Evolutionary conservation across 2,329 filamentous ascomycete genomes (phyloP).

Genomic region (Microdochium nivale): DNA sequence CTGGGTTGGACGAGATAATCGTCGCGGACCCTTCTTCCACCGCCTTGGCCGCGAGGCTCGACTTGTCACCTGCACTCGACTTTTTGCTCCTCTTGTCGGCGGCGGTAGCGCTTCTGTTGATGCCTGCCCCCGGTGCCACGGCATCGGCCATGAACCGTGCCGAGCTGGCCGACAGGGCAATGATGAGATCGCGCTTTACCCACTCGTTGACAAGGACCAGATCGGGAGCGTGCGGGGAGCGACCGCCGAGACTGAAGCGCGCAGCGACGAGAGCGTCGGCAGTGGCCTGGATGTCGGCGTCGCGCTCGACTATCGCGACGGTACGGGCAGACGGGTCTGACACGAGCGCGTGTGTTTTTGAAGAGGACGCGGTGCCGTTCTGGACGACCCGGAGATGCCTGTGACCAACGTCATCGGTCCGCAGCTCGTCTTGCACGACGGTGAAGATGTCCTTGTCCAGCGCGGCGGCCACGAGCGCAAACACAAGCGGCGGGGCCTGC

Average conservation of each 20-base stretch:
- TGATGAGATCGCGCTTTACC: slow-evolving; percentile 40
- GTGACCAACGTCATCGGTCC: slow-evolving; percentile 2
- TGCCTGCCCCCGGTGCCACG: too few relatives aligned
- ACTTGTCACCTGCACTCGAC: neutral
- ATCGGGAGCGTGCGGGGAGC: slow-evolving; percentile 53
- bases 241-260: slow-evolving; percentile 44
- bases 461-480: slow-evolving; percentile 13
- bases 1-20: neutral
- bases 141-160: slow-evolving; percentile 38
- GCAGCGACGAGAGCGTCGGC: slow-evolving; percentile 44
- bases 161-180: slow-evolving; percentile 35
- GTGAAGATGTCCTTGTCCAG: slow-evolving; percentile 9
- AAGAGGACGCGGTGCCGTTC: neutral
- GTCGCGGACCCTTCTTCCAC: neutral
- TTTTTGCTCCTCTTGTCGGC: slow-evolving; percentile 44
- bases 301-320: slow-evolving; percentile 53
- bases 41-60: neutral
- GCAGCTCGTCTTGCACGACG: slow-evolving; percentile 16
- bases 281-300: slow-evolving; percentile 42
- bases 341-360: neutral
- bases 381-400: neutral
- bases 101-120: slow-evolving; percentile 51
- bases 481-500: slow-evolving; percentile 9
- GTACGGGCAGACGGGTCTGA: slow-evolving; percentile 1
- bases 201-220: slow-evolving; percentile 58